Evolutionary conservation across 176 grass and related monocot genomes (phyloP), one percentile per base, ranked within the genome.

Genomic region (Typha latifolia): DNA sequence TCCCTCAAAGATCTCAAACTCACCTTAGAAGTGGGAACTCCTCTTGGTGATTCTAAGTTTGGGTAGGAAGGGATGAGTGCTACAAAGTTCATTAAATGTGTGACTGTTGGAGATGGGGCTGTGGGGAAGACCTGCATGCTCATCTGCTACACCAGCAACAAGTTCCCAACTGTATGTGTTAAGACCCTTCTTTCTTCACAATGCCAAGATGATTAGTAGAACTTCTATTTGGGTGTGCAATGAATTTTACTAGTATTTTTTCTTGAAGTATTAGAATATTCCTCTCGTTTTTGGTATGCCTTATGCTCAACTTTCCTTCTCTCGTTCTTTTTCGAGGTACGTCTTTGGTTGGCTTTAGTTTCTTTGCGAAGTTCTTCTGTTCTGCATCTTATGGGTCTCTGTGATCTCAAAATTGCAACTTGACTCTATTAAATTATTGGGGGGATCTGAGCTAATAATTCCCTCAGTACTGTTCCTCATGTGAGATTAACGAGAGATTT

Each of bases 131-230:
- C 95, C 24, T 99, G 95, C 84, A 99, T 99, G 95, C 95, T 99
- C 72, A 99, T 99, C 87, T 99, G 95, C 95, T 99, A 99, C 79
- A 99, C 95, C 87, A 93, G 95, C 84, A 99, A 99, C 89, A 99
- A 93, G 78, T 99, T 99, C 67, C 94, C 95, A 55, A 94, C 89
- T 32, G 95, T 99, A 73, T 23, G 77, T 22, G 37, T 12, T 11
- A 27, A 2, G 29, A 19, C 24, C 32, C 4, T 1, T 29, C 27
- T 71, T 22, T 34, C 9, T 21, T 49, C 14, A 77, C 37, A 24
- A 64, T 18, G 10, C 32, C 47, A 0, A 5, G 13, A 12, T 16
- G 15, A 63, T 23, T 10, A 43, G 34, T 23, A 14, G 16, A 12
- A 57, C 4, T 56, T 66, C 48, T 19, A 47, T 53, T 61, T 55